phyloP scores from a whole-genome alignment of 176 grass and related monocot species.

The Carex kokanica region DNA sequence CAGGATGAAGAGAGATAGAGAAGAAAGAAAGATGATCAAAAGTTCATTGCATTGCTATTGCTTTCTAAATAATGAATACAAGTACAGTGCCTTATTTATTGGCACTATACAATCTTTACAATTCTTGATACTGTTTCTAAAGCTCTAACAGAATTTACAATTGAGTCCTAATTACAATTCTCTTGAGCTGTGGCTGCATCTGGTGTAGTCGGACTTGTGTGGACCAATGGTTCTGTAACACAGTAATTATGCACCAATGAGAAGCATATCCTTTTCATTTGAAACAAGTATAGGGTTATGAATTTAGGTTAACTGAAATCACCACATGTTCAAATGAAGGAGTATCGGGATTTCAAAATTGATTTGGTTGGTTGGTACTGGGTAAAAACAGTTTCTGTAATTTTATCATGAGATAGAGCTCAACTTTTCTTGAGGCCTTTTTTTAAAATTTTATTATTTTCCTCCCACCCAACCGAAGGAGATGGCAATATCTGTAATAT shows the following conservation, averaged over 20 bases:
- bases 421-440: neutral
- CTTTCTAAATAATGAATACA: no score
- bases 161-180: no score
- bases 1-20: no score
- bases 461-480: neutral
- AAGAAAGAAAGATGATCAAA: no score
- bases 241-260: neutral
- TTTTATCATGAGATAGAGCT: neutral
- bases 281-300: neutral
- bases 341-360: neutral
- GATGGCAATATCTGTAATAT: neutral
- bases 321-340: neutral
- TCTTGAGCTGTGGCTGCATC: no score
- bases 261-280: neutral
- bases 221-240: no score
- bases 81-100: no score
- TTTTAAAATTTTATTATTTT: neutral
- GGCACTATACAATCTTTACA: no score
- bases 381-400: neutral
- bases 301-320: neutral
- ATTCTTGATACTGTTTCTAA: no score
- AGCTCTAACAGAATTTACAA: no score
- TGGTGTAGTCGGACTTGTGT: no score
- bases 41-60: no score
- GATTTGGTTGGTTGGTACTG: neutral